Evolutionary conservation across 495 filamentous ascomycete species (phyloP), one percentile per base, ranked within the genome.

Genomic region (Penicillium parvum): DNA sequence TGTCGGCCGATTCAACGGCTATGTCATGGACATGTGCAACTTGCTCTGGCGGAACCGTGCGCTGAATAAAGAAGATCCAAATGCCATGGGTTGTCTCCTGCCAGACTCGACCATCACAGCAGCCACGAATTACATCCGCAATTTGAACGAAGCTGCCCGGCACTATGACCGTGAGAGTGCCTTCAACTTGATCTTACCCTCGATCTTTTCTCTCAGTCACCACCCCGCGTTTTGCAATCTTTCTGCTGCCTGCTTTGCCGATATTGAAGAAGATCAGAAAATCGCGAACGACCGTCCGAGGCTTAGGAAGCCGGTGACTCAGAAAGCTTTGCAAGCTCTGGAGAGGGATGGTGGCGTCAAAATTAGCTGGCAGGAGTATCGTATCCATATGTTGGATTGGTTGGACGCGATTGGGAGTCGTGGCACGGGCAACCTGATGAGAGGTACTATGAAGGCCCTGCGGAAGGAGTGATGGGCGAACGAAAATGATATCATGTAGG

Each of bases 1-100:
- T 3, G 68, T 89, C 38, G 74, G 78, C 29, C 70, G 76, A 15
- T 91, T 92, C 67, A 96, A 96, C 60, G 84, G 84, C 7, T 89
- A 84, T 53, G 74, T 95, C 21, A 92, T 92, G 84, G 90, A 96
- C 54, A 74, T 88, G 28, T 92, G 86, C 68, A 94, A 96, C 53
- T 77, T 86, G 32, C 51, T 95, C 10, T 94, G 90, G 88, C 78
- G 86, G 14, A 81, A 80, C 15, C 82, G 84, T 10, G 89, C 84
- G 0, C 81, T 96, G 22, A 79, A 81, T 29, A 65, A 62, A 2
- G 68, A 76, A 7, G 86, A 92, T 47, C 59, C 72, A 9, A 88
- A 89, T 59, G 79, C 88, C 3, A 66, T 81, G 19, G 88, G 84
- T 11, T 91, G 88, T 47, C 64, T 84, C n/a, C 60, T 88, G 11